phyloP scores from a whole-genome alignment of 768 basidiomycete species.

The Lactarius hatsudake region DNA sequence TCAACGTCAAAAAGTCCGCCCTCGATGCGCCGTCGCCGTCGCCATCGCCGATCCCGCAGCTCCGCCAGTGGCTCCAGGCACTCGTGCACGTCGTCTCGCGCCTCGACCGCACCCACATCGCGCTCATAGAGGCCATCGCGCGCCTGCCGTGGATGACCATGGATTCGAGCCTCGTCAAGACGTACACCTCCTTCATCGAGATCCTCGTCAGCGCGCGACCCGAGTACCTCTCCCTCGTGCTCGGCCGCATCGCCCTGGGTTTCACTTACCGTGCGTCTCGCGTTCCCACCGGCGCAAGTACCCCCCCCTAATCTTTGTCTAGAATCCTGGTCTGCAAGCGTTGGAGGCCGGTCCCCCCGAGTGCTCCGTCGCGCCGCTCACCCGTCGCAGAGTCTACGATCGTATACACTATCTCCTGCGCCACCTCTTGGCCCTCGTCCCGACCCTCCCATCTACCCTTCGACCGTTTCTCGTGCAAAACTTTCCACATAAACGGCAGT shows the following conservation, averaged over 20 bases:
- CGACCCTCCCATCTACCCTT: constrained; percentile 84
- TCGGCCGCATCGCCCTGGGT: constrained; percentile 78
- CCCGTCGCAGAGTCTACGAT: constrained; percentile 79
- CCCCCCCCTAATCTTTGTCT: not conserved
- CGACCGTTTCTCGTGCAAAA: constrained; percentile 78
- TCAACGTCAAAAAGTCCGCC: constrained; percentile 52
- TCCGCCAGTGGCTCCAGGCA: constrained; percentile 80
- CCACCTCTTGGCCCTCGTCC: constrained; percentile 85
- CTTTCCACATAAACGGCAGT: constrained; percentile 94
- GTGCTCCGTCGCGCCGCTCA: constrained; percentile 66
- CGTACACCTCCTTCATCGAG: constrained; percentile 85
- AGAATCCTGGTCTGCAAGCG: constrained; percentile 75
- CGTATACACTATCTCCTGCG: constrained; percentile 83
- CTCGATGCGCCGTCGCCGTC: constrained; percentile 30
- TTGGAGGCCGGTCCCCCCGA: constrained; percentile 58
- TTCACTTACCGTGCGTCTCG: constrained; percentile 75
- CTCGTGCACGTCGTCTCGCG: constrained; percentile 91
- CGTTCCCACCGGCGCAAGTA: constrained; percentile 33
- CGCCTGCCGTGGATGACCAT: constrained; percentile 91
- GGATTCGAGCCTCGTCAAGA: constrained; percentile 79
- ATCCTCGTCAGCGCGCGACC: constrained; percentile 90
- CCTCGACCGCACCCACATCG: constrained; percentile 74
- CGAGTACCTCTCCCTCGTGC: constrained; percentile 84
- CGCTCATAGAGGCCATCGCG: constrained; percentile 83
- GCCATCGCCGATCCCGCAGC: constrained; percentile 45